phyloP scores from a whole-genome alignment of 2,329 filamentous ascomycete genomes.

The Ophiostoma fasciatum region DNA sequence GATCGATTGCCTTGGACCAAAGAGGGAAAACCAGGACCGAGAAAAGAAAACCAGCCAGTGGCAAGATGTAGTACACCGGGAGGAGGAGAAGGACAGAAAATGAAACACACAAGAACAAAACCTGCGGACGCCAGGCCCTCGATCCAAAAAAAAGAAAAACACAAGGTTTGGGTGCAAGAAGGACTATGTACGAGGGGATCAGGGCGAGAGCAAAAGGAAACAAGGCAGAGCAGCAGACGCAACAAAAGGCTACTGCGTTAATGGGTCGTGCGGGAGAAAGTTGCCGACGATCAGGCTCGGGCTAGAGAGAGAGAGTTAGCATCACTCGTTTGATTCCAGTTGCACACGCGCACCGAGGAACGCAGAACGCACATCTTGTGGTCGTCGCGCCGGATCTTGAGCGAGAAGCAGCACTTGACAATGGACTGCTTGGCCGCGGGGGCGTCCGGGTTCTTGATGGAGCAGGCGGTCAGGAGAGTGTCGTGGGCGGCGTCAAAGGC shows the following conservation, averaged over 20 bases:
- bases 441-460: slow-evolving; percentile 66
- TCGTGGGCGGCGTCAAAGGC: slow-evolving; percentile 92
- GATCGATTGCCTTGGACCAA: too few species aligned
- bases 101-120: too few species aligned
- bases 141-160: too few species aligned
- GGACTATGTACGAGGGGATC: too few species aligned
- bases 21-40: too few species aligned
- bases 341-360: background rate
- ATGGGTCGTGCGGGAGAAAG: slow-evolving; percentile 73
- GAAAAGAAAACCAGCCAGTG: too few species aligned
- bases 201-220: background rate
- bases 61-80: too few species aligned
- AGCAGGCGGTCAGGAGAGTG: slow-evolving; percentile 85
- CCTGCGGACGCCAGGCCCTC: too few species aligned
- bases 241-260: slow-evolving; percentile 2
- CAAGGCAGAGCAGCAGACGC: background rate
- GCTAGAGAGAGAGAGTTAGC: slow-evolving; percentile 34
- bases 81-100: too few species aligned
- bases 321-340: too few species aligned
- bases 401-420: slow-evolving; percentile 92
- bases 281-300: slow-evolving; percentile 93
- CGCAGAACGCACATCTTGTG: slow-evolving; percentile 85
- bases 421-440: slow-evolving; percentile 54
- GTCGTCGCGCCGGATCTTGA: slow-evolving; percentile 86
- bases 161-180: too few species aligned